Evolutionary conservation across 306 rosid species (phyloP).

Genomic region (Citrullus amarus): DNA sequence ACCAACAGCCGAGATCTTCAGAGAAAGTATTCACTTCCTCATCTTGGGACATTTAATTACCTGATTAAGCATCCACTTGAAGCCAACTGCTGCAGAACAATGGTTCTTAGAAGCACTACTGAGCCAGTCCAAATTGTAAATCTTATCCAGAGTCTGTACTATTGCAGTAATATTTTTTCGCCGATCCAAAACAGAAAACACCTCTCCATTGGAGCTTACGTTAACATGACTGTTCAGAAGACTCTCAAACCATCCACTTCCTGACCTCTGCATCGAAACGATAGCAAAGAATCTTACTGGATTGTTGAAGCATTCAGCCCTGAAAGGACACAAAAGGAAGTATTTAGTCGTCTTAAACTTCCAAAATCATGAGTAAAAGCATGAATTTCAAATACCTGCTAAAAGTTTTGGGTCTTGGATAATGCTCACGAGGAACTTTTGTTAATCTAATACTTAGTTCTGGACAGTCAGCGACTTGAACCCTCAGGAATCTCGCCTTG

Average conservation of each 20-base stretch:
- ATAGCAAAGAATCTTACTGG: constrained; percentile 76
- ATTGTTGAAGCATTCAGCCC: constrained; percentile 71
- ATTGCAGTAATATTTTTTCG: constrained; percentile 58
- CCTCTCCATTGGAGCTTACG: constrained; percentile 86
- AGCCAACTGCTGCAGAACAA: constrained; percentile 90
- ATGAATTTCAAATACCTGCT: constrained; percentile 46
- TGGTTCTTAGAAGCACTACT: constrained; percentile 93
- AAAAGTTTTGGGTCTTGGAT: constrained; percentile 74
- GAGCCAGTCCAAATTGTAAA: constrained; percentile 85
- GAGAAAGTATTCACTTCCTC: neutral
- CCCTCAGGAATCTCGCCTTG: constrained; percentile 26
- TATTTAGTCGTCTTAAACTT: constrained; percentile 6
- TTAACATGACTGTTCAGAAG: constrained; percentile 70
- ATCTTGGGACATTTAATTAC: constrained; percentile 21
- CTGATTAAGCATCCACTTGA: constrained; percentile 99
- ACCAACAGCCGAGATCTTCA: neutral
- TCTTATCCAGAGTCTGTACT: constrained; percentile 59
- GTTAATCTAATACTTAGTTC: constrained; percentile 12
- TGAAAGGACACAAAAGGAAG: constrained; percentile 18
- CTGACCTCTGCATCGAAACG: constrained; percentile 86
- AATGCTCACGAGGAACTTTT: constrained; percentile 38
- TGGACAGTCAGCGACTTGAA: constrained; percentile 36
- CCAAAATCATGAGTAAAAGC: neutral
- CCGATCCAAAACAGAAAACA: constrained; percentile 62
- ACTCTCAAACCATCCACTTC: constrained; percentile 98